Percentiles rank a stretch among this genome's conserved stretches.
phyloP scores from a whole-genome alignment of 2,329 filamentous ascomycete species.

The Emmonsiellopsis sp. region DNA sequence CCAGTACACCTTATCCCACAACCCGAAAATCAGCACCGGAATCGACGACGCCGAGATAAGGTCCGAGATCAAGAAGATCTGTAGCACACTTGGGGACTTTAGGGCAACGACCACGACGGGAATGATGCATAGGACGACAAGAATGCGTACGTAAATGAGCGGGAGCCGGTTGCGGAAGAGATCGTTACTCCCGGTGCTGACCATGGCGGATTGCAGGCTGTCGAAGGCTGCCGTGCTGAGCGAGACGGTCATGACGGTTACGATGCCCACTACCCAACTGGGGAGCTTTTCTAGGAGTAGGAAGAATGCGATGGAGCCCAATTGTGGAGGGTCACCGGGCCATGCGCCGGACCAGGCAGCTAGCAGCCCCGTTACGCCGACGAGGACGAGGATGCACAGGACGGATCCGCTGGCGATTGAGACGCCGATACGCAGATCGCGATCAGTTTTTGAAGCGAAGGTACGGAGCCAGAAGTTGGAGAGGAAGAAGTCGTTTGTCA shows the following conservation, averaged over 20 bases:
- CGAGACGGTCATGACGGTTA: slow-evolving; percentile 70
- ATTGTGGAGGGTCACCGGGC: slow-evolving; percentile 50
- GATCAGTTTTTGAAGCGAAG: slow-evolving; percentile 69
- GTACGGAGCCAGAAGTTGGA: slow-evolving; percentile 78
- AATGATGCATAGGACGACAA: slow-evolving; percentile 63
- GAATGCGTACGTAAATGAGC: slow-evolving; percentile 61
- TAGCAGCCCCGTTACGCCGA: slow-evolving; percentile 63
- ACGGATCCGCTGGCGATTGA: slow-evolving; percentile 57
- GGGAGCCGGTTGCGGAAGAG: slow-evolving; percentile 73
- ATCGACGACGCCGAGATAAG: slow-evolving; percentile 68
- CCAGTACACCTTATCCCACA: slow-evolving; percentile 56
- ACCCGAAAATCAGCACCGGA: slow-evolving; percentile 63
- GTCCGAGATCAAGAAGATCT: slow-evolving; percentile 16
- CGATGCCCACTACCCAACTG: slow-evolving; percentile 70
- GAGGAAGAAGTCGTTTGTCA: slow-evolving; percentile 82
- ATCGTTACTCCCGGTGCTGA: slow-evolving; percentile 76
- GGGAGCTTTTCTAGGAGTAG: slow-evolving; percentile 62
- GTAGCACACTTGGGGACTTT: slow-evolving; percentile 14
- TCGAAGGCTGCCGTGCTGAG: slow-evolving; percentile 73
- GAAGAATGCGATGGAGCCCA: slow-evolving; percentile 66
- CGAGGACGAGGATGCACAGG: slow-evolving; percentile 60
- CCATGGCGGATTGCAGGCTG: slow-evolving; percentile 72
- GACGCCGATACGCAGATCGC: slow-evolving; percentile 65
- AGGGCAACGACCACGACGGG: slow-evolving; percentile 47
- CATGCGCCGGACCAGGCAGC: slow-evolving; percentile 70